Conservation (phyloP, 768 basidiomycete genomes). For the Dioszegia aurantiaca region DNA sequence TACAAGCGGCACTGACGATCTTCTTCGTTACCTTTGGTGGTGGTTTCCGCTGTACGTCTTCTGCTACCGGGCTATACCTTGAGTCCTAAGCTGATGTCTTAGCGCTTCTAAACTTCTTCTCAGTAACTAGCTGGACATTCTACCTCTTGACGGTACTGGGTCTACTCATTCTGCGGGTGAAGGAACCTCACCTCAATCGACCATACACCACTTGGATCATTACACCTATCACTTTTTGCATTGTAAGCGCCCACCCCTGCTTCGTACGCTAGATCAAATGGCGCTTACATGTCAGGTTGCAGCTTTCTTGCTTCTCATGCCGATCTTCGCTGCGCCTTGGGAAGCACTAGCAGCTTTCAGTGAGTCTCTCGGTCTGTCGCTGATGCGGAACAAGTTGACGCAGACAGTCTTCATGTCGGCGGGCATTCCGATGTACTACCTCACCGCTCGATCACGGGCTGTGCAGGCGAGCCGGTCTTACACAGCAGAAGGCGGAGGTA, state of each 20-base stretch:
- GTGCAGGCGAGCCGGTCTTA: constrained; percentile 12
- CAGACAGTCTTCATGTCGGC: constrained; percentile 42
- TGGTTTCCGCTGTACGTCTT: constrained; percentile 64
- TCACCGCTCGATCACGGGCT: constrained; percentile 35
- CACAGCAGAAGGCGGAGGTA: constrained; percentile 13
- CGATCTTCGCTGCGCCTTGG: constrained; percentile 83
- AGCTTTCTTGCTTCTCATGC: constrained; percentile 87
- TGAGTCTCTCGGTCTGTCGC: constrained; percentile 51
- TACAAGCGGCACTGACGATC: constrained; percentile 71
- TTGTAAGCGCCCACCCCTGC: constrained; percentile 56
- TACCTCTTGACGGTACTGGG: constrained; percentile 60
- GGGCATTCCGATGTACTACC: constrained; percentile 49
- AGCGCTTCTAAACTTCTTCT: constrained; percentile 75
- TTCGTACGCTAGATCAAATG: background rate
- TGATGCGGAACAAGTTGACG: background rate
- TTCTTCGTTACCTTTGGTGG: constrained; percentile 80
- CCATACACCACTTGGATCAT: constrained; percentile 90
- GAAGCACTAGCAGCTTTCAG: constrained; percentile 84
- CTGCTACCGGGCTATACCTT: background rate
- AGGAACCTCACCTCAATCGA: constrained; percentile 83
- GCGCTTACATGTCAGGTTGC: constrained; percentile 63
- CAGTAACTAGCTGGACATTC: constrained; percentile 52
- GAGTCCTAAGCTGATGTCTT: background rate
- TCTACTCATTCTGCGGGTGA: constrained; percentile 77
- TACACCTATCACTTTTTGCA: constrained; percentile 86